phyloP scores from a whole-genome alignment of 2,329 filamentous ascomycete species.

The Fusarium luffae region DNA sequence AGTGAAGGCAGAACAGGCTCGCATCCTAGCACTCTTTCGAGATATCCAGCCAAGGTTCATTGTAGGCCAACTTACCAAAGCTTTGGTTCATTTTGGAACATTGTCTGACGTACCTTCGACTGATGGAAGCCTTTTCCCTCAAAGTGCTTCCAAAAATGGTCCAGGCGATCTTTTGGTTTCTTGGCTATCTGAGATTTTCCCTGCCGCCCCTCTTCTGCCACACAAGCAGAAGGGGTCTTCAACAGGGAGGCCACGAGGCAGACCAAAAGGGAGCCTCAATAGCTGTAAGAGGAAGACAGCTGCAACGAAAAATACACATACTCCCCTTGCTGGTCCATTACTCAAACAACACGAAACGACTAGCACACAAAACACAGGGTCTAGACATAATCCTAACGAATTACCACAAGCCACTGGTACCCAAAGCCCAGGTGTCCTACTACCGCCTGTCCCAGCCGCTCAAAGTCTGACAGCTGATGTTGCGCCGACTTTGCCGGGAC shows the following conservation, averaged over 20 bases:
- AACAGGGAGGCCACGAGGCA: slow-evolving; percentile 59
- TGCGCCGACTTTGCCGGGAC: not conserved
- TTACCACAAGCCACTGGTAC: slow-evolving; percentile 1
- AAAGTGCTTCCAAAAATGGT: slow-evolving; percentile 67
- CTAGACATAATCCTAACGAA: slow-evolving; percentile 1
- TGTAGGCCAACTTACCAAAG: slow-evolving; percentile 72
- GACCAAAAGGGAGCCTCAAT: slow-evolving; percentile 65
- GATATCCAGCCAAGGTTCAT: slow-evolving; percentile 64
- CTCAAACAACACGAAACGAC: slow-evolving; percentile 2
- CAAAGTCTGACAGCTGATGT: not conserved
- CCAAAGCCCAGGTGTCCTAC: not conserved
- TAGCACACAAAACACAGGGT: not conserved
- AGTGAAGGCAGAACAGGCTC: slow-evolving; percentile 69
- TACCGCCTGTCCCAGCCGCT: not conserved
- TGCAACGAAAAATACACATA: slow-evolving; percentile 49
- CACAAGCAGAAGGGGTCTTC: slow-evolving; percentile 1
- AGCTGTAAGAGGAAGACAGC: slow-evolving; percentile 36
- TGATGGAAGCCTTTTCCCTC: slow-evolving; percentile 64
- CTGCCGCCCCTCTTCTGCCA: slow-evolving; percentile 48
- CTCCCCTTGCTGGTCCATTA: slow-evolving; percentile 1
- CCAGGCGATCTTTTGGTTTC: slow-evolving; percentile 68
- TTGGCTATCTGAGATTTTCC: slow-evolving; percentile 73
- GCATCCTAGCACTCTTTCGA: slow-evolving; percentile 67
- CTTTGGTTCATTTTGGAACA: slow-evolving; percentile 71
- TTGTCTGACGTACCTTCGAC: slow-evolving; percentile 65